phyloP scores from a whole-genome alignment of 2,329 filamentous ascomycete genomes.

The Microdochium bolleyi region DNA sequence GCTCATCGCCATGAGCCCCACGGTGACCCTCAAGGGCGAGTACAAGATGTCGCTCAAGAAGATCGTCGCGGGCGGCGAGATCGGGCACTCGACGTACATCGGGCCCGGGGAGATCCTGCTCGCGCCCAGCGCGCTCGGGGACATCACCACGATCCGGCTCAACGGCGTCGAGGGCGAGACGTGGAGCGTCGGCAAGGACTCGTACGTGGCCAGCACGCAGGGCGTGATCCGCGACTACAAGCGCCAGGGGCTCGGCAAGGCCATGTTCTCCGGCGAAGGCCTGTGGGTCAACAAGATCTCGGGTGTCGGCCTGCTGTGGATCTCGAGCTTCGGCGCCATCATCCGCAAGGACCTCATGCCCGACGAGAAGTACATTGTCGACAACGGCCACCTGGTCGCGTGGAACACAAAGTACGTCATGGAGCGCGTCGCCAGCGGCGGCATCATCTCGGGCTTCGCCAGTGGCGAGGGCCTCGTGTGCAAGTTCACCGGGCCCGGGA shows the following conservation, averaged over 20 bases:
- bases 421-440: constrained; percentile 82
- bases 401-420: constrained; percentile 96
- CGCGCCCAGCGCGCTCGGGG: constrained; percentile 72
- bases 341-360: constrained; percentile 75
- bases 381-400: constrained; percentile 88
- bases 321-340: constrained; percentile 90
- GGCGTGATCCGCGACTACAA: constrained; percentile 86
- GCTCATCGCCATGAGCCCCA: constrained; percentile 94
- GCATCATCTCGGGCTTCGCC: constrained; percentile 79
- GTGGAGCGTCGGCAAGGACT: constrained; percentile 83
- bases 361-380: constrained; percentile 83
- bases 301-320: constrained; percentile 76
- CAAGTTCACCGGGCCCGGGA: constrained; percentile 87
- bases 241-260: constrained; percentile 77
- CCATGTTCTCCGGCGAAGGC: constrained; percentile 89
- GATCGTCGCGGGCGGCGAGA: constrained; percentile 72
- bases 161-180: constrained; percentile 53
- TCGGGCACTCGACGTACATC: constrained; percentile 71
- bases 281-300: constrained; percentile 83
- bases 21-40: constrained; percentile 73
- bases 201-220: constrained; percentile 78
- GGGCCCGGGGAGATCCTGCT: constrained; percentile 87
- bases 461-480: constrained; percentile 86
- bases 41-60: constrained; percentile 90
- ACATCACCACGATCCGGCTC: constrained; percentile 74